phyloP scores from a whole-genome alignment of 2,329 filamentous ascomycete species.

The Colletotrichum nymphaeae region DNA sequence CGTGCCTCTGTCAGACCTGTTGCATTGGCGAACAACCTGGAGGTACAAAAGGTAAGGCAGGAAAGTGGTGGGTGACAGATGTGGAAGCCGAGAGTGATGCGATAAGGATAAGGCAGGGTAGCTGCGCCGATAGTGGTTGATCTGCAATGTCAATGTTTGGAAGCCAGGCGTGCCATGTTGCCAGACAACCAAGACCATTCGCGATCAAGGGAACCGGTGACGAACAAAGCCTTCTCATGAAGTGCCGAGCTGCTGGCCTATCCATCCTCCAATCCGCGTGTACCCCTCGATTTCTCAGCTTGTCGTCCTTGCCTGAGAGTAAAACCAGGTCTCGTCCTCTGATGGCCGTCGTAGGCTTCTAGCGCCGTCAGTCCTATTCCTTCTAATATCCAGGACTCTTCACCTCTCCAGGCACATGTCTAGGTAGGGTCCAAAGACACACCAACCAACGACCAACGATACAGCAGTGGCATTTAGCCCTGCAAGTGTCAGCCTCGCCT shows the following conservation, averaged over 20 bases:
- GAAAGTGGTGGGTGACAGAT: background rate
- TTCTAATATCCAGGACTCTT: conserved; percentile 4
- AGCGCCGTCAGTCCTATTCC: background rate
- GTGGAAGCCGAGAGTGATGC: conserved; percentile 1
- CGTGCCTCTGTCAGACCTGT: conserved; percentile 1
- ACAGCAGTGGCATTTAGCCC: background rate
- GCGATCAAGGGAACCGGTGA: background rate
- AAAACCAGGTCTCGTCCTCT: background rate
- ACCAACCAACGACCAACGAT: background rate
- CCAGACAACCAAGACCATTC: background rate
- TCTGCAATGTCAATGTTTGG: conserved; percentile 12
- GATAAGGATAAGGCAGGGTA: conserved; percentile 24
- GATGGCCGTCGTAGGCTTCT: background rate
- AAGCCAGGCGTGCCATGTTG: background rate
- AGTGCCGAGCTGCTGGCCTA: conserved; percentile 23
- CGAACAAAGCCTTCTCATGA: conserved; percentile 11
- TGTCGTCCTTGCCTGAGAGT: background rate
- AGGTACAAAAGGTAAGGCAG: no score
- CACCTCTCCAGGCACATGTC: background rate
- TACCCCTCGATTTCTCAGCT: background rate
- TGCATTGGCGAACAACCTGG: background rate
- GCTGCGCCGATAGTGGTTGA: conserved; percentile 1
- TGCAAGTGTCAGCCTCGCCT: background rate
- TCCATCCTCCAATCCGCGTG: background rate
- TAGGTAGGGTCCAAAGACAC: background rate